Evolutionary conservation across 2,329 filamentous ascomycete species (phyloP).

Genomic region (Xylariaceae sp.): DNA sequence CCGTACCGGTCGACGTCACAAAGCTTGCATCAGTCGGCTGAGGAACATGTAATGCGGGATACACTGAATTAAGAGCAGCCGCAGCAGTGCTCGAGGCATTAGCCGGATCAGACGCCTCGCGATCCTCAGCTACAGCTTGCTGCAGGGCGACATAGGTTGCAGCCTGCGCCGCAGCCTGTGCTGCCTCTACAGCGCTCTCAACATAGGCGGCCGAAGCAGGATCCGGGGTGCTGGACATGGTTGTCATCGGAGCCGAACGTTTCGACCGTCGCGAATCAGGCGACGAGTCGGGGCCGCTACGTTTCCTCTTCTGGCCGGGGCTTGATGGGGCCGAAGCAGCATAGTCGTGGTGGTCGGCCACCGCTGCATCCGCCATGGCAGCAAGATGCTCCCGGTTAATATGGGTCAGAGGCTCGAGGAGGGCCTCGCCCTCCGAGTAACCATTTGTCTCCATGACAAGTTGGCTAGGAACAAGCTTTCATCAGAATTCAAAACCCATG

Average conservation of each 20-base stretch:
- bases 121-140: slow-evolving; percentile 45
- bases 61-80: slow-evolving; percentile 52
- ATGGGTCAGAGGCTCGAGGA: slow-evolving; percentile 29
- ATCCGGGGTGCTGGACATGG: slow-evolving; percentile 38
- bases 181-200: slow-evolving; percentile 46
- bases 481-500: slow-evolving; percentile 11
- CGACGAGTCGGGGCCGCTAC: slow-evolving; percentile 39
- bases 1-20: slow-evolving; percentile 43
- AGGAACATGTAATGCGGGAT: slow-evolving; percentile 54
- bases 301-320: slow-evolving; percentile 52
- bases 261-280: slow-evolving; percentile 47
- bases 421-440: slow-evolving; percentile 29
- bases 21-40: slow-evolving; percentile 55
- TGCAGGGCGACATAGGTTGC: slow-evolving; percentile 49
- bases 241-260: slow-evolving; percentile 41
- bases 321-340: slow-evolving; percentile 35
- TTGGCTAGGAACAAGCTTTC: slow-evolving; percentile 12
- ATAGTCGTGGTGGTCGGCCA: slow-evolving; percentile 44
- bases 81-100: slow-evolving; percentile 56
- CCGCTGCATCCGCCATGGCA: slow-evolving; percentile 44
- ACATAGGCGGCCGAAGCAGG: slow-evolving; percentile 47
- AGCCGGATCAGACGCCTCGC: slow-evolving; percentile 43
- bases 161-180: slow-evolving; percentile 35
- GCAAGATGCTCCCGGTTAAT: slow-evolving; percentile 31
- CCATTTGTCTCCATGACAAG: slow-evolving; percentile 29